Conservation (phyloP, 805 yeast genomes). For the Citeromyces nyonsensis region DNA sequence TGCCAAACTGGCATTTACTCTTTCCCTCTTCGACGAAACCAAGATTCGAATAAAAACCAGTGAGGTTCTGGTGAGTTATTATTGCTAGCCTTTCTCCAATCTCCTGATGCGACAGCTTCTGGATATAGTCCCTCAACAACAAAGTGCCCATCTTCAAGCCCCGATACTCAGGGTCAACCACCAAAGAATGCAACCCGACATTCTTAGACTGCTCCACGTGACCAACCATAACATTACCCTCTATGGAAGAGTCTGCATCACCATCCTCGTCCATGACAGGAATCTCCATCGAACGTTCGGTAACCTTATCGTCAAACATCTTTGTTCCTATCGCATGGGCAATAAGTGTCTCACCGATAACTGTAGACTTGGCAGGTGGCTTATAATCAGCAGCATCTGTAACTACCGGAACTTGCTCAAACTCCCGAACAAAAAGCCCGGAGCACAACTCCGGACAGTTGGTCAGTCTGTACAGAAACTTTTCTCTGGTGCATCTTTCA, state of each 20-base stretch:
- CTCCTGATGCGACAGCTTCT: conserved; percentile 76
- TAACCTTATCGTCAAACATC: conserved; percentile 29
- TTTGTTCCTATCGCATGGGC: conserved; percentile 79
- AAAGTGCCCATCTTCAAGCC: conserved; percentile 75
- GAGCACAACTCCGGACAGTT: conserved; percentile 84
- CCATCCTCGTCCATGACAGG: conserved; percentile 22
- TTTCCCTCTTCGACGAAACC: conserved; percentile 66
- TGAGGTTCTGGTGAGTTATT: conserved; percentile 52
- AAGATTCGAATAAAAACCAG: conserved; percentile 66
- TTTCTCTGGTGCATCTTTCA: conserved; percentile 58
- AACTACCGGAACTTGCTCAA: conserved; percentile 15
- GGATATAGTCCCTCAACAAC: conserved; percentile 77
- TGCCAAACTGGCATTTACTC: conserved; percentile 44
- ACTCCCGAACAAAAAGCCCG: conserved; percentile 72
- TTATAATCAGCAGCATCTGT: conserved; percentile 10
- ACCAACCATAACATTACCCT: conserved; percentile 21
- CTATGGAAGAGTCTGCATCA: conserved; percentile 6
- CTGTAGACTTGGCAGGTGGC: conserved; percentile 31
- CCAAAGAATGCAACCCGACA: conserved; percentile 75
- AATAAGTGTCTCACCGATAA: conserved; percentile 46
- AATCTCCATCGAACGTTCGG: conserved; percentile 43
- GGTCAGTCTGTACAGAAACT: conserved; percentile 50
- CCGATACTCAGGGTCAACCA: conserved; percentile 62
- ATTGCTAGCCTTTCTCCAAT: conserved; percentile 67
- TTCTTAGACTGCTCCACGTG: conserved; percentile 63